A percentile compares a stretch with the other conserved stretches of the same genome.
Conservation (phyloP, 257 asterid genomes). For the Nicotiana paniculata region DNA sequence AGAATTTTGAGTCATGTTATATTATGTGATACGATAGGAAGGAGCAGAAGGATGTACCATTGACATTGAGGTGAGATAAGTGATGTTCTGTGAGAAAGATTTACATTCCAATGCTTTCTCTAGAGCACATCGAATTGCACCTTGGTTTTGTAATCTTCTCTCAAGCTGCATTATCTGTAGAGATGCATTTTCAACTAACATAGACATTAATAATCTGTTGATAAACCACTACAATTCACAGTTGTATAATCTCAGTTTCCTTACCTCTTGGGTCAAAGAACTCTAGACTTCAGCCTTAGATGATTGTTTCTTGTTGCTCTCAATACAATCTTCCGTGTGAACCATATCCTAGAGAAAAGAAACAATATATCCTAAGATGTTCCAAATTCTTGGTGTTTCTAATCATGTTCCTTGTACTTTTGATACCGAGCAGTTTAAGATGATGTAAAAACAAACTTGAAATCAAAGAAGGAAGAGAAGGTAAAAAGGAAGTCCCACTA, state of each 20-base stretch:
- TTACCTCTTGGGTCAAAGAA: conserved; percentile 78
- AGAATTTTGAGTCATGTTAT: not conserved
- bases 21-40: not conserved
- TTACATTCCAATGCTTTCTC: conserved; percentile 77
- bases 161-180: conserved; percentile 66
- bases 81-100: conserved; percentile 29
- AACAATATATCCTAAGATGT: not conserved
- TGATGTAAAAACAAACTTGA: not conserved
- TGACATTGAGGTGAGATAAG: conserved; percentile 45
- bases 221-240: not conserved
- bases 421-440: not conserved
- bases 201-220: not conserved
- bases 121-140: conserved; percentile 62
- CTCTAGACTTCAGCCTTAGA: conserved; percentile 48
- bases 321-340: conserved; percentile 22
- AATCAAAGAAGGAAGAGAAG: not conserved
- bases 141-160: conserved; percentile 65
- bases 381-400: not conserved
- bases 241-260: not conserved
- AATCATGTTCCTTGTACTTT: not conserved
- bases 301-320: conserved; percentile 37
- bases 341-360: conserved; percentile 39
- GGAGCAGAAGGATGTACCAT: conserved; percentile 36
- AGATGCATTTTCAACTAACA: not conserved
- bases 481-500: not conserved